A percentile compares a stretch with the other conserved stretches of the same genome.
Evolutionary conservation across 768 basidiomycete genomes (phyloP).

Genomic region (Grammothele lineata): DNA sequence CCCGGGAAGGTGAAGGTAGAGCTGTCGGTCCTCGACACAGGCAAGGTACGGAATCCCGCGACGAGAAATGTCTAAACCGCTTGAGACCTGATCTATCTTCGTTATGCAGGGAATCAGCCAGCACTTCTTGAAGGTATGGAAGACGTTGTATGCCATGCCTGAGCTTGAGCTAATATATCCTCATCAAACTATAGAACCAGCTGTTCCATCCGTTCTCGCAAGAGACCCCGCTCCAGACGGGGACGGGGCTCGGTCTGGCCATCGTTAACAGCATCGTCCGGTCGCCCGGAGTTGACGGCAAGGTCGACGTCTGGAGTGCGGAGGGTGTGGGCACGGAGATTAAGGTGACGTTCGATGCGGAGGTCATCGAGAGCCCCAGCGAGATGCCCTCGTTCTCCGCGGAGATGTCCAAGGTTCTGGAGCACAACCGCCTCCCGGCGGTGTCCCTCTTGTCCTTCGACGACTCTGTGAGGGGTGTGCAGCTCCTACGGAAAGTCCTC

Average conservation of each 20-base stretch:
- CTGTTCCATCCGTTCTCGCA: constrained; percentile 97
- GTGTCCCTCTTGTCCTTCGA: constrained; percentile 76
- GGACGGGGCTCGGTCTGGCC: constrained; percentile 90
- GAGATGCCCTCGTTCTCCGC: constrained; percentile 16
- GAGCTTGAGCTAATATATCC: background rate
- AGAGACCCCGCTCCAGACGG: constrained; percentile 90
- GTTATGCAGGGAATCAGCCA: constrained; percentile 76
- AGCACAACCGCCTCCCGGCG: constrained; percentile 36
- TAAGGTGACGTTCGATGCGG: constrained; percentile 77
- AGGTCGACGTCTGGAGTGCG: constrained; percentile 91
- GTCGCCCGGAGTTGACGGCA: constrained; percentile 82
- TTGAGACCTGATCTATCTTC: background rate
- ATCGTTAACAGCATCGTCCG: constrained; percentile 92
- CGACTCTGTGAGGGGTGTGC: constrained; percentile 54
- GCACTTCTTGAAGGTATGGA: constrained; percentile 76
- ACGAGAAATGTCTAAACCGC: too few species aligned
- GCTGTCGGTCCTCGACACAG: constrained; percentile 82
- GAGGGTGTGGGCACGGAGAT: constrained; percentile 91
- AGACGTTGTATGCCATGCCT: background rate
- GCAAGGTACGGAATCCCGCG: constrained; percentile 60
- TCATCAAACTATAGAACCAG: constrained; percentile 56
- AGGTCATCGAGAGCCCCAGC: constrained; percentile 42
- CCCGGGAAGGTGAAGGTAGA: constrained; percentile 71
- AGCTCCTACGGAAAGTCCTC: constrained; percentile 61
- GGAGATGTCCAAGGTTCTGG: constrained; percentile 24